Percentiles rank a stretch among this genome's conserved stretches.
Evolutionary conservation across 495 filamentous ascomycete genomes (phyloP).

Genomic region (Xylaria curta): DNA sequence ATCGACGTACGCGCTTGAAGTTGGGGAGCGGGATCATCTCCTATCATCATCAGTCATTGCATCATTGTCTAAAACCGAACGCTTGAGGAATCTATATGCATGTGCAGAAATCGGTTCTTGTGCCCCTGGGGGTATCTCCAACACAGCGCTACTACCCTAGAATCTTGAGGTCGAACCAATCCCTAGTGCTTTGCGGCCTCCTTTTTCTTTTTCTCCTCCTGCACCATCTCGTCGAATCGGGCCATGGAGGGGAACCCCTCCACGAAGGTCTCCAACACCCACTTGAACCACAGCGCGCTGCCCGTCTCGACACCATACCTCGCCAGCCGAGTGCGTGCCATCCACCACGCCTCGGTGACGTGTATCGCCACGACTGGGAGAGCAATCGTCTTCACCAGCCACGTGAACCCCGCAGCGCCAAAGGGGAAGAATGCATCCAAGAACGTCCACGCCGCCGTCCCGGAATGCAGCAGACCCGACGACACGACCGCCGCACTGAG

Average conservation of each 20-base stretch:
- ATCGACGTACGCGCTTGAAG: neutral
- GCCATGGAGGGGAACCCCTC: conserved; percentile 48
- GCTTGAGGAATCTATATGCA: neutral
- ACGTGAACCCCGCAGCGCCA: conserved; percentile 41
- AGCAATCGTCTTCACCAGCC: conserved; percentile 48
- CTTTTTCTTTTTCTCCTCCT: conserved; percentile 38
- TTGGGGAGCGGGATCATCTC: neutral
- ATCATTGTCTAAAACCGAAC: neutral
- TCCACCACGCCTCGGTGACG: conserved; percentile 44
- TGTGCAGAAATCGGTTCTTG: neutral
- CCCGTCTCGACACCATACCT: conserved; percentile 42
- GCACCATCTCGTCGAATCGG: conserved; percentile 49
- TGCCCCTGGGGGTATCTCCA: neutral
- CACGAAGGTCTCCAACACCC: conserved; percentile 46
- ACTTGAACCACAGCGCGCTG: conserved; percentile 45
- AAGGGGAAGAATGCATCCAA: conserved; percentile 36
- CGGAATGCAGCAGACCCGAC: conserved; percentile 24
- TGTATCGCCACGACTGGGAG: conserved; percentile 46
- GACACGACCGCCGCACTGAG: conserved; percentile 33
- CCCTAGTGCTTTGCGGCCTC: conserved; percentile 23
- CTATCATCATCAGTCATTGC: conserved; percentile 19
- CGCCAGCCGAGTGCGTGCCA: conserved; percentile 41
- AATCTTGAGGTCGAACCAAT: no score
- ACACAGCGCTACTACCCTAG: neutral
- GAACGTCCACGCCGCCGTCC: conserved; percentile 24